Evolutionary conservation across 2,329 filamentous ascomycete species (phyloP), one percentile per base, ranked within the genome.

Genomic region (Fusarium mexicanum): DNA sequence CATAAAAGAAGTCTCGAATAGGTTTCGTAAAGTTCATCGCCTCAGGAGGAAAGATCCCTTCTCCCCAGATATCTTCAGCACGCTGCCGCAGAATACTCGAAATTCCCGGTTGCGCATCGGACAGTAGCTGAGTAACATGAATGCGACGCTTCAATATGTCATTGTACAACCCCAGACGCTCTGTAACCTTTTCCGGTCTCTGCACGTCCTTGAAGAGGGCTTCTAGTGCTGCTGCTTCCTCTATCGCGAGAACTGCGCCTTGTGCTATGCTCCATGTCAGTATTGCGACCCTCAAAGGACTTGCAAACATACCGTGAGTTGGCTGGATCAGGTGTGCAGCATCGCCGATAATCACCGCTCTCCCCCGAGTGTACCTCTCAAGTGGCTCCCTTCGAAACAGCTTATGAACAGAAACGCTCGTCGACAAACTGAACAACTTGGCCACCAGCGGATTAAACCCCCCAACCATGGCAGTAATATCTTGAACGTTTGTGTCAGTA

Each of bases 21-120:
- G 54, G 65, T 0, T 61, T 62, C 0, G 63, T 68, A 5, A 61
- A 68, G 4, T 68, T 68, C 64, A 68, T 68, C 2, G 64, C 54
- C 0, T 38, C 38, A 3, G 24, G 26, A 6, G 65, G 18, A 4
- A 61, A 68, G 6, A 68, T 12, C 1, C 31, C 54, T 4, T 67
- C 54, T 2, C 64, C 65, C 54, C 48, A 68, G 1, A 48, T 31
- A 4, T 68, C 47, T 1, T 68, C 65, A 9, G 64, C 65, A 1
- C 47, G 37, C 5, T 54, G n/a, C 3, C 65, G 8, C 2, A 68
- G 18, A 0, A 20, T 5, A 20, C 61, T 29, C 0, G 29, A 48
- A 1, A 68, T 12, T 0, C 64, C 65, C 3, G 65, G 47, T 1
- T 61, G 64, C 0, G 65, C 47, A 8, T 68, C 63, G 0, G 65